Conservation (phyloP, 2,329 filamentous ascomycete genomes). For the Colletotrichum eremochloae region DNA sequence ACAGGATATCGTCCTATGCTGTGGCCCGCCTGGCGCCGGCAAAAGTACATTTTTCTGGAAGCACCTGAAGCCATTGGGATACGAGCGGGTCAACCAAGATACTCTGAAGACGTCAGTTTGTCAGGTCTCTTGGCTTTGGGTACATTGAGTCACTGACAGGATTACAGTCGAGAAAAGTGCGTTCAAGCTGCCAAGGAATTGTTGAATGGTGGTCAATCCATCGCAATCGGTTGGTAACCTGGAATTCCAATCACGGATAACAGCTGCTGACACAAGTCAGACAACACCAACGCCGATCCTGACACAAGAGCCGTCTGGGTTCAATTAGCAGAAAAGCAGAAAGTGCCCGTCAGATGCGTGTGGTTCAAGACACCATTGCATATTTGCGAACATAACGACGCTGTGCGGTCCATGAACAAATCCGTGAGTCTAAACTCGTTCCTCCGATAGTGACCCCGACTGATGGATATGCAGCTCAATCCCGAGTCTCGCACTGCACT, state of each 20-base stretch:
- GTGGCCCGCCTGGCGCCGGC: slow-evolving; percentile 88
- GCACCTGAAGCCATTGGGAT: slow-evolving; percentile 81
- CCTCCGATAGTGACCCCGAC: not conserved
- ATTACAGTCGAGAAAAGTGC: slow-evolving; percentile 68
- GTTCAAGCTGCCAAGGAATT: slow-evolving; percentile 78
- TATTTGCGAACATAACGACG: slow-evolving; percentile 88
- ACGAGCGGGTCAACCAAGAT: slow-evolving; percentile 92
- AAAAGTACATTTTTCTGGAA: slow-evolving; percentile 94
- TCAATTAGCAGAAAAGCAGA: slow-evolving; percentile 76
- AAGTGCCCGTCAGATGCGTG: slow-evolving; percentile 85
- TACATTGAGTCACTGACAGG: slow-evolving; percentile 41
- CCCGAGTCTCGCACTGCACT: slow-evolving; percentile 82
- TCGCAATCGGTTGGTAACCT: slow-evolving; percentile 78
- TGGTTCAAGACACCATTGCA: slow-evolving; percentile 81
- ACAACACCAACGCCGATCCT: slow-evolving; percentile 94
- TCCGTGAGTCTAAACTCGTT: slow-evolving; percentile 46
- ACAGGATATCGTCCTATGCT: slow-evolving; percentile 85
- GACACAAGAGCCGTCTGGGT: slow-evolving; percentile 86
- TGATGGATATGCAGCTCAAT: slow-evolving; percentile 71
- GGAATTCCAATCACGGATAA: too few species aligned
- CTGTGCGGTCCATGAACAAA: slow-evolving; percentile 78
- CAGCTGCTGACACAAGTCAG: slow-evolving; percentile 58
- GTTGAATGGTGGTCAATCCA: slow-evolving; percentile 74
- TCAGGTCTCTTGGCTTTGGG: too few species aligned
- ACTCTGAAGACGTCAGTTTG: slow-evolving; percentile 74